phyloP scores from a whole-genome alignment of 2,329 filamentous ascomycete genomes.

The Chalara sp. region DNA sequence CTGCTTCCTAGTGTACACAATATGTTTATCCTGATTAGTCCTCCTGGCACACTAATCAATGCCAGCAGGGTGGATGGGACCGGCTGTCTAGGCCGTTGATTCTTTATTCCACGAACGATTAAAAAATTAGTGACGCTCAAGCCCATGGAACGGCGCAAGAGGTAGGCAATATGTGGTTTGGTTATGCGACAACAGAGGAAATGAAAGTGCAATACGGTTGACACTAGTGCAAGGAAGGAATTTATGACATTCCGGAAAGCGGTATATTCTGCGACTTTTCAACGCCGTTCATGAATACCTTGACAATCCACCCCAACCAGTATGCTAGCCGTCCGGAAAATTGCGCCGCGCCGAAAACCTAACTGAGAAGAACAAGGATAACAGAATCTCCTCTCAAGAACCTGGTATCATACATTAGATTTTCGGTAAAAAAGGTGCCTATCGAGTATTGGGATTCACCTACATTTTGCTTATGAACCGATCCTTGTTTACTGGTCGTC shows the following conservation, averaged over 20 bases:
- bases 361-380: slow-evolving; percentile 29
- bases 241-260: neutral
- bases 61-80: slow-evolving; percentile 32
- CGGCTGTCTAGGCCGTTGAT: slow-evolving; percentile 31
- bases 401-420: slow-evolving; percentile 16
- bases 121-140: slow-evolving; percentile 30
- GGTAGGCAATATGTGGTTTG: slow-evolving; percentile 33
- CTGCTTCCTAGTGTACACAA: no score
- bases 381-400: slow-evolving; percentile 31
- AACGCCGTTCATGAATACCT: neutral
- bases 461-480: slow-evolving; percentile 97
- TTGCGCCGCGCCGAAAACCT: slow-evolving; percentile 9
- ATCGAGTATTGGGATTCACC: slow-evolving; percentile 27
- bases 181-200: no score
- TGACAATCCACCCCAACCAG: neutral
- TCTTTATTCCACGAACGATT: slow-evolving; percentile 32
- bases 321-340: neutral
- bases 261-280: neutral
- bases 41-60: slow-evolving; percentile 30
- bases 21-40: slow-evolving; percentile 31
- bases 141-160: slow-evolving; percentile 28
- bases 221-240: no score
- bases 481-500: slow-evolving; percentile 91
- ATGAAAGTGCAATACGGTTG: no score
- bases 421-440: no score